Base-by-base conservation (phyloP, 75 land plant species). In the Larix kaempferi region DNA sequence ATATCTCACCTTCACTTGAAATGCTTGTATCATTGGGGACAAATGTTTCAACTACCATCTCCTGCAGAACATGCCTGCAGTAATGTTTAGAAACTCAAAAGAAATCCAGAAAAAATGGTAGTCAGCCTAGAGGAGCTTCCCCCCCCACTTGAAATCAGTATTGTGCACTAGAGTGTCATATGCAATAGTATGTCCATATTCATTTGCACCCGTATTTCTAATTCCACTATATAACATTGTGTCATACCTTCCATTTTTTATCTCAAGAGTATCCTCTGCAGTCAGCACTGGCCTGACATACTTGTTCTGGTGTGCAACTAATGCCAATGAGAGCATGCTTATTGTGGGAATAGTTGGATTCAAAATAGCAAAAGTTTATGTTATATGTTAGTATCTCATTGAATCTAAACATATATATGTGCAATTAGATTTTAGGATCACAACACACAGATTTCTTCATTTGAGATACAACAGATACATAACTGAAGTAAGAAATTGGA, bases 51-150 rank as follows among this genome's bases (percentile, higher is more conserved):
- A 97, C 92, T 25, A 86, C 83, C 90, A 95, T 83, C 84, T 97
- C 99, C 88, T 97, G 99, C 80, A 97, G 85, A 79, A 90, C 87
- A 88, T 97, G 99, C 82, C 99, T 97, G 78, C 57, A 65, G 29
- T 59, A 25, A 0, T 54, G 54, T 21, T 37, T 21, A 6, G n/a
- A 41, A 41, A 69, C 7, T 2, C 19, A 33, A 16, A 1, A 39
- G 41, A n/a, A 69, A 69, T 39, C 41, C 23, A 69, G n/a, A n/a
- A 52, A 74, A 19, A 29, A 1, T 27, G 23, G 59, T 7, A 29
- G 15, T 17, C 59, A 74, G 59, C 76, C 21, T 74, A 16, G 64
- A 39, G 4, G n/a, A 74, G 59, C 16, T 74, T 54, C 10, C 10
- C 29, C 0, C 22, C 59, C 7, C 4, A 22, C 5, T 15, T 2